Evolutionary conservation across 1,284 basidiomycete genomes (phyloP).

Genomic region (Taiwanofungus camphoratus): DNA sequence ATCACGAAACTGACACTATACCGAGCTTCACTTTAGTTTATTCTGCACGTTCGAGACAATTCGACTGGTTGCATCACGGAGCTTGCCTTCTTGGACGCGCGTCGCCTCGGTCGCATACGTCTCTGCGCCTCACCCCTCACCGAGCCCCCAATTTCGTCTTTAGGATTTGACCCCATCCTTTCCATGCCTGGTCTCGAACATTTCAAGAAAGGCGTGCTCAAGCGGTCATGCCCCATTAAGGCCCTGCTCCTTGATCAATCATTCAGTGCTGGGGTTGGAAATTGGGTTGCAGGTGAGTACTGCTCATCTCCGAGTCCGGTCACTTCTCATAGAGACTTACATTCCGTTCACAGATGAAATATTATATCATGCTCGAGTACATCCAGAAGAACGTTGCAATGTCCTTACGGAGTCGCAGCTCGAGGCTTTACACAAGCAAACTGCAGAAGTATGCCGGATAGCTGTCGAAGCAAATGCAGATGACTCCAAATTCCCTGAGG

Average conservation of each 20-base stretch:
- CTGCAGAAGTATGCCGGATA: constrained; percentile 51
- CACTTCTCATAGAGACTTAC: background rate
- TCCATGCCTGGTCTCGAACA: constrained; percentile 61
- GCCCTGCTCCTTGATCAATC: constrained; percentile 77
- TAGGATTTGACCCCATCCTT: constrained; percentile 78
- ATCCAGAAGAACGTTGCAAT: constrained; percentile 70
- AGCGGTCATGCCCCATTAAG: constrained; percentile 70
- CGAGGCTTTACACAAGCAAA: constrained; percentile 49
- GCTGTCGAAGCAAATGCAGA: constrained; percentile 76
- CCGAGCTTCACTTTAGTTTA: constrained; percentile 41
- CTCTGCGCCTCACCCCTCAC: constrained; percentile 52
- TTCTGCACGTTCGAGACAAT: constrained; percentile 45
- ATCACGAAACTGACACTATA: too few relatives aligned
- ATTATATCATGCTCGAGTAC: constrained; percentile 71
- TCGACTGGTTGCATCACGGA: constrained; percentile 31
- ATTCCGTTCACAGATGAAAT: constrained; percentile 54
- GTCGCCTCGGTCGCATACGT: constrained; percentile 69
- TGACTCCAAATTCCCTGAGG: constrained; percentile 58
- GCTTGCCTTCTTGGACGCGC: constrained; percentile 63
- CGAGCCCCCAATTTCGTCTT: constrained; percentile 64
- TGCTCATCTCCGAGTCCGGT: background rate
- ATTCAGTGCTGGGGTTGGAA: constrained; percentile 79
- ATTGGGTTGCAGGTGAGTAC: constrained; percentile 70
- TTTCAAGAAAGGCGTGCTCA: constrained; percentile 47
- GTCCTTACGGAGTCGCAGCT: constrained; percentile 50